These are phyloP conservation scores for Cytospora mali DNA, from an alignment of 2,329 filamentous ascomycete species.

Conservation along the genomic window DNA sequence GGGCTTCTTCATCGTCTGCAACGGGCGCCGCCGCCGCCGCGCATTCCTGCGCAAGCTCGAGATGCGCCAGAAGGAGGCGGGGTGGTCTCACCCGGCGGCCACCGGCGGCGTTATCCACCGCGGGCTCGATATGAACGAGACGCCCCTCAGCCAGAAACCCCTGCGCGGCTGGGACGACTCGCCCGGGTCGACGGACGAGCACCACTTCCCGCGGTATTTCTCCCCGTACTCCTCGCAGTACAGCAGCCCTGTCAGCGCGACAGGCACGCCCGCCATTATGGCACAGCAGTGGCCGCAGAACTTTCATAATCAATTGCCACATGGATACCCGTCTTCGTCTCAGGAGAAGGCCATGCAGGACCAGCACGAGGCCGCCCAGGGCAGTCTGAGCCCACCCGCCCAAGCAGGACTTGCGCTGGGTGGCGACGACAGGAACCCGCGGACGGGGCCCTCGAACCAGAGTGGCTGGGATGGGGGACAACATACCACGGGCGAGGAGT, in stretches of 20 bases:
- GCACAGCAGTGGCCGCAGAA: conserved; percentile 40
- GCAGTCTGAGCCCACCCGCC: conserved; percentile 25
- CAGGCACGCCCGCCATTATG: conserved; percentile 38
- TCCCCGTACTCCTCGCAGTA: conserved; percentile 64
- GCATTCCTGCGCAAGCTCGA: conserved; percentile 53
- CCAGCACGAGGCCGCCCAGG: conserved; percentile 17
- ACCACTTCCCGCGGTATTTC: conserved; percentile 58
- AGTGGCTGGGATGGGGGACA: conserved; percentile 35
- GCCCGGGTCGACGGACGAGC: conserved; percentile 46
- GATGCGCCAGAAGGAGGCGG: conserved; percentile 40
- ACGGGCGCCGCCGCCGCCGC: conserved; percentile 57
- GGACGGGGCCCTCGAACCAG: conserved; percentile 35
- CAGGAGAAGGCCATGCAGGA: conserved; percentile 29
- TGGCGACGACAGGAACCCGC: conserved; percentile 40
- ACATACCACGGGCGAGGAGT: conserved; percentile 42
- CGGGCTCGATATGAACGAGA: conserved; percentile 50
- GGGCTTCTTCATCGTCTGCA: conserved; percentile 58
- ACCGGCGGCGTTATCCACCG: conserved; percentile 31
- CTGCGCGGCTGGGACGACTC: conserved; percentile 58
- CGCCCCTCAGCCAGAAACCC: conserved; percentile 57
- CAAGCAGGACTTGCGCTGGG: conserved; percentile 50
- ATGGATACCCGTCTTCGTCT: conserved; percentile 34
- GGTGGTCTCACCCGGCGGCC: conserved; percentile 45
- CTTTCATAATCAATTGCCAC: conserved; percentile 23
- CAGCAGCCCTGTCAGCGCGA: conserved; percentile 57